Base-by-base conservation (phyloP, 805 yeast genomes). In the Nakazawaea ishiwadae region DNA sequence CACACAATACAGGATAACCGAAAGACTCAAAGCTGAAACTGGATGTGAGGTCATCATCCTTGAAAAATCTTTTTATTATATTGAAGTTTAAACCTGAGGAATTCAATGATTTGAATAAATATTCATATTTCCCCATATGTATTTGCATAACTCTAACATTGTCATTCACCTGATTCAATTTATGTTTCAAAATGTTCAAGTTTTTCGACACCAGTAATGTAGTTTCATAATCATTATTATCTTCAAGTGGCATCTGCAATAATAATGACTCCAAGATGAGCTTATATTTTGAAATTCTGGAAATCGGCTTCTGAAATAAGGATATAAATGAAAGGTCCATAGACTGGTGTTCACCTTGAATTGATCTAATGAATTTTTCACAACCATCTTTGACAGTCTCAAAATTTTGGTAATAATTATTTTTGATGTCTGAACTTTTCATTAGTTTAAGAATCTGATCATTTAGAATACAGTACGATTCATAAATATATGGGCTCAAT, bases 261-360 rank as follows among this genome's bases (percentile, higher is more conserved):
- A 54, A 39, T 30, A 72, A 47, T 1, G 72, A 59, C 23, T 71
- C 73, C n/a, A 75, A 48, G n/a, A 78, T 64, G 27, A 78, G 57
- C 40, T 68, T 64, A 51, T 78, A 77, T 48, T 75, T 74, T 3
- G 70, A 55, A 7, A 73, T 59, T 47, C 84, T 55, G 31, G 70
- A 56, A 9, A 75, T 62, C 3, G 85, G 84, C 54, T 67, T 69
- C 49, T 76, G 79, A 21, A 75, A 55, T 46, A 79, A 61, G 0
- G 83, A 77, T 24, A 55, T 50, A 37, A 79, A 75, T 4, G 83
- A 70, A 20, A 77, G 59, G 52, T 79, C 85, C 51, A 66, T 42
- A 16, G 48, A 45, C 3, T 46, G 60, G 1, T 48, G 50, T 3
- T 48, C 49, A 4, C 68, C 65, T 46, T 74, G 75, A 1, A 71